phyloP scores from a whole-genome alignment of 2,329 filamentous ascomycete genomes.

The Pleurostoma richardsiae region DNA sequence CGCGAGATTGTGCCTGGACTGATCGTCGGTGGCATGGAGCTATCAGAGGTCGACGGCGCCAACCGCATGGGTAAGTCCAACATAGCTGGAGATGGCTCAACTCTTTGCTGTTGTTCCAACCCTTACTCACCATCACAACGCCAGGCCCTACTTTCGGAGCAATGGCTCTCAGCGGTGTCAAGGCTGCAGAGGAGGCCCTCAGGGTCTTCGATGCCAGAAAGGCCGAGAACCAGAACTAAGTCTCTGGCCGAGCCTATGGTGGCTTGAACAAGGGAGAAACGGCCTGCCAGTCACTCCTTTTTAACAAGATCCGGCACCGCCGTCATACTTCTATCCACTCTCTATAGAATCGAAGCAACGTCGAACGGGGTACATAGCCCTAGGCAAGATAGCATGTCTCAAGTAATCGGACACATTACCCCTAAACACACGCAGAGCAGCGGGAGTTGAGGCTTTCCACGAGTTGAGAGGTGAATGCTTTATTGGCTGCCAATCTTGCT shows the following conservation, averaged over 20 bases:
- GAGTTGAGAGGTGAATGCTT: too few relatives aligned
- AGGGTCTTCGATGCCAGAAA: slow-evolving; percentile 72
- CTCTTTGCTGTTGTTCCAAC: background rate
- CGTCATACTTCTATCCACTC: too few relatives aligned
- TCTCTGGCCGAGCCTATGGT: background rate
- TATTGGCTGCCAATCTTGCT: too few relatives aligned
- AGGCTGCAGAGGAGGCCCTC: slow-evolving; percentile 84
- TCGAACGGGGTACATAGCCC: too few relatives aligned
- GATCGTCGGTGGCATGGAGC: slow-evolving; percentile 92
- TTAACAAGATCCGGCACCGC: too few relatives aligned
- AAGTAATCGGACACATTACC: too few relatives aligned
- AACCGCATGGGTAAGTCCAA: slow-evolving; percentile 70
- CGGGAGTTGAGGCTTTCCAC: too few relatives aligned
- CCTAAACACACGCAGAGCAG: too few relatives aligned
- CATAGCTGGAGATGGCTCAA: background rate
- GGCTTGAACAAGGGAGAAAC: too few relatives aligned
- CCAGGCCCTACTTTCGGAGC: slow-evolving; percentile 76
- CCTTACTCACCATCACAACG: background rate
- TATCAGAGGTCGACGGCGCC: slow-evolving; percentile 84
- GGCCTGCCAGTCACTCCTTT: too few relatives aligned
- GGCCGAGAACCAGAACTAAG: slow-evolving; percentile 64
- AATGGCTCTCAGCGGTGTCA: slow-evolving; percentile 83
- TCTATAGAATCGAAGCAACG: too few relatives aligned
- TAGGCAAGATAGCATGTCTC: too few relatives aligned
- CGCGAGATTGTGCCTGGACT: slow-evolving; percentile 83